Evolutionary conservation across 2,329 filamentous ascomycete genomes (phyloP).

Genomic region (Fusarium decemcellulare): DNA sequence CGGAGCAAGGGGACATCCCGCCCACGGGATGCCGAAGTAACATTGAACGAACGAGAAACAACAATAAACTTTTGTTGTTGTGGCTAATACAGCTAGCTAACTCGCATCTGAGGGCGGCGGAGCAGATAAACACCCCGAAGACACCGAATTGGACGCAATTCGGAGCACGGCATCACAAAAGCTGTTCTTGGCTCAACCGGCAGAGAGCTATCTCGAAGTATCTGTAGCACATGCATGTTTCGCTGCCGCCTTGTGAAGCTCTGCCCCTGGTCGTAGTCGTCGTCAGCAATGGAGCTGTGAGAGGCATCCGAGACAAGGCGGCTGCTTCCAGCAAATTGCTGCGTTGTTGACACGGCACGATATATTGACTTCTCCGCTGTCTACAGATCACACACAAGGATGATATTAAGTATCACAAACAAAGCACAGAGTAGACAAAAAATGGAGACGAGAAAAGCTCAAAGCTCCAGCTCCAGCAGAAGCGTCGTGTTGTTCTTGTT

Average conservation of each 20-base stretch:
- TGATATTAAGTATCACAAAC: too few relatives aligned
- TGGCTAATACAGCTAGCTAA: background rate
- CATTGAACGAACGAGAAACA: slow-evolving; percentile 22
- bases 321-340: slow-evolving; percentile 19
- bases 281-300: slow-evolving; percentile 32
- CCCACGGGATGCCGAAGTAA: slow-evolving; percentile 23
- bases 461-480: background rate
- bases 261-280: slow-evolving; percentile 23
- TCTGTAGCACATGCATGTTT: slow-evolving; percentile 10
- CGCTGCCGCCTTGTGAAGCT: slow-evolving; percentile 20
- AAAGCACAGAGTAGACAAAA: background rate
- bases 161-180: slow-evolving; percentile 5
- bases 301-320: slow-evolving; percentile 43
- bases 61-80: slow-evolving; percentile 23
- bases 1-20: slow-evolving; percentile 35
- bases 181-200: background rate
- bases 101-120: background rate
- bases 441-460: background rate
- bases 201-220: background rate
- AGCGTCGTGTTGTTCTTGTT: slow-evolving; percentile 3
- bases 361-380: too few relatives aligned
- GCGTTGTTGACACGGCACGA: slow-evolving; percentile 8
- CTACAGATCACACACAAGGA: too few relatives aligned
- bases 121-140: slow-evolving; percentile 25
- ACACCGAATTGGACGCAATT: slow-evolving; percentile 2